Percentiles rank a stretch among this genome's conserved stretches.
These are phyloP conservation scores for Botrytis pseudocinerea DNA, from an alignment of 2,329 filamentous ascomycete species.

Conservation along the genomic window DNA sequence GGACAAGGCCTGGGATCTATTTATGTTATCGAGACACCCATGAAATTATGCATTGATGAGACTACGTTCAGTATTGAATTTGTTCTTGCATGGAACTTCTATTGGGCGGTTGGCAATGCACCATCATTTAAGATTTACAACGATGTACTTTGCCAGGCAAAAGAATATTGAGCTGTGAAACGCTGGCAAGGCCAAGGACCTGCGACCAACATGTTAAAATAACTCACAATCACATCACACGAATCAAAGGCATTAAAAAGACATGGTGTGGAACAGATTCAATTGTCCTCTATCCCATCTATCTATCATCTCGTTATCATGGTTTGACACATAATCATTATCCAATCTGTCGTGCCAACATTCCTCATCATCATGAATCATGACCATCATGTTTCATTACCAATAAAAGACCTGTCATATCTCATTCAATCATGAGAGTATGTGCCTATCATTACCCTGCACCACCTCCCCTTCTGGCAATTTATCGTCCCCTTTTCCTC, in stretches of 20 bases:
- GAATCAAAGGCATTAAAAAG: not conserved
- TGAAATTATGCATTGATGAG: not conserved
- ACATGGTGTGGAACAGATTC: constrained; percentile 45
- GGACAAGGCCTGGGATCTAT: not conserved
- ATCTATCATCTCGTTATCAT: constrained; percentile 13
- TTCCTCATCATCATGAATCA: constrained; percentile 19
- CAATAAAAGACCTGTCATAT: constrained; percentile 7
- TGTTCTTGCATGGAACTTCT: no score
- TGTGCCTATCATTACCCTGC: constrained; percentile 12
- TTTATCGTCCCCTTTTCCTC: constrained; percentile 13
- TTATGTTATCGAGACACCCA: not conserved
- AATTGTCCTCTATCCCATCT: constrained; percentile 50
- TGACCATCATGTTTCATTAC: constrained; percentile 4
- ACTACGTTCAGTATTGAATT: not conserved
- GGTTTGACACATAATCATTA: constrained; percentile 8
- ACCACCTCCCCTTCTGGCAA: not conserved
- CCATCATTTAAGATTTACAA: not conserved
- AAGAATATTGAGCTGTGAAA: not conserved
- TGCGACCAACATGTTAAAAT: not conserved
- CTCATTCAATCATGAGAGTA: constrained; percentile 15
- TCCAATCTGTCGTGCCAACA: constrained; percentile 8
- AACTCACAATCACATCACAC: not conserved
- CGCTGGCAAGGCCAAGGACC: not conserved
- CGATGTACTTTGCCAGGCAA: no score
- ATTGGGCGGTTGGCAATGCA: not conserved